Evolutionary conservation across 2,329 filamentous ascomycete genomes (phyloP), one percentile per base, ranked within the genome.

Genomic region (Penicillium janthinellum): DNA sequence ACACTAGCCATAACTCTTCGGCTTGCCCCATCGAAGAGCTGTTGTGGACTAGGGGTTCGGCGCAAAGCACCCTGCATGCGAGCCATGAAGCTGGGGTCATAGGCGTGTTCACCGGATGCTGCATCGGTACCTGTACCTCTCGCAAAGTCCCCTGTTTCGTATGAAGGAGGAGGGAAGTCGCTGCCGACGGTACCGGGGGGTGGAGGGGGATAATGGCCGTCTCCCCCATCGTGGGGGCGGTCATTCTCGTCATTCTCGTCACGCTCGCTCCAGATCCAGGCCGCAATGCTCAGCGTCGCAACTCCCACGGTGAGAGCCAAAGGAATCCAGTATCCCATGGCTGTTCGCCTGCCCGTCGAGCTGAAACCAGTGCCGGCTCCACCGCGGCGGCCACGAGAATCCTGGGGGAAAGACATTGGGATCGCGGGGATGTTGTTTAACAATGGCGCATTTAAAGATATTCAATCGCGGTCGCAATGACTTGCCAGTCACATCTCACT

Each of bases 181-280:
- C 68, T 67, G 34, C 59, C 64, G 17, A 59, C 54, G 39, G 68
- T 66, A 15, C 67, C 70, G 50, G 69, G 67, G 31, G 68, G 69
- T 17, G 65, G 62, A 20, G 38, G 39, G 59, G 70, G 62, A 65
- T 69, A 67, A 44, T 51, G 64, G 53, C 57, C 63, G 48, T 70
- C 67, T 56, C 62, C n/a, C 12, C 38, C 67, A 17, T 67, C 59
- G 44, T 68, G 81, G 68, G 80, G 79, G 56, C 81, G 79, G 55
- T 87, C 84, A 63, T 83, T 82, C 63, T 87, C 84, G 31, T 92
- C 88, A 55, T 91, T 88, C 59, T 88, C 85, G 66, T 84, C 86
- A 70, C 91, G 89, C 79, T 96, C 92, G 75, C 90, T 96, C 92
- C 92, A 96, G 61, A 93, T 87, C 94, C 94, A 98, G 58, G 92